Conservation (phyloP, 805 yeast species). For the Myxozyma geophila region DNA sequence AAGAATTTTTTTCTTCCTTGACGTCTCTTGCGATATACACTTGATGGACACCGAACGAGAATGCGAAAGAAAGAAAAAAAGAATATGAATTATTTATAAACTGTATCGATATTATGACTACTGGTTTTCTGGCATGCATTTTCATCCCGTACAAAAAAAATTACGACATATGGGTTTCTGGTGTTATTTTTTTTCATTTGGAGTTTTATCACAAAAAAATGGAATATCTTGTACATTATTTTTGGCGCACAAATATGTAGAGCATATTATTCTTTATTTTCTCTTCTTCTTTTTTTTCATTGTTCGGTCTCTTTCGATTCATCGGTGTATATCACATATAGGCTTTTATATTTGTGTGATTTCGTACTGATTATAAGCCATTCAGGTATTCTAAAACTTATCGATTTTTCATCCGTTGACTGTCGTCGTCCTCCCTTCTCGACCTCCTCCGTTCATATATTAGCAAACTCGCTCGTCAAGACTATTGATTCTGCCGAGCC, state of each 20-base stretch:
- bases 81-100: too few relatives aligned
- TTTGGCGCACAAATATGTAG: not conserved
- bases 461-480: too few relatives aligned
- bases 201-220: not conserved
- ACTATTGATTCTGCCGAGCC: too few relatives aligned
- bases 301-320: slow-evolving; percentile 10
- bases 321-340: slow-evolving; percentile 9
- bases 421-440: too few relatives aligned
- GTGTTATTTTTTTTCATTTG: not conserved
- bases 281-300: not conserved
- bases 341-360: not conserved
- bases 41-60: slow-evolving; percentile 9
- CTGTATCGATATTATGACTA: too few relatives aligned
- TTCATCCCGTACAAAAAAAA: not conserved
- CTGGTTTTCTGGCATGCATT: too few relatives aligned
- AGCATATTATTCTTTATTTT: not conserved
- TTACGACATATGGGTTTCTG: not conserved
- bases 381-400: slow-evolving; percentile 21
- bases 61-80: not conserved
- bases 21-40: slow-evolving; percentile 27
- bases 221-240: not conserved
- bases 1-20: slow-evolving; percentile 23
- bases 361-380: slow-evolving; percentile 14
- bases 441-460: too few relatives aligned
- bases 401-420: not conserved